Evolutionary conservation across 202 grass and related monocot species (phyloP).

Genomic region (Zizania palustris): DNA sequence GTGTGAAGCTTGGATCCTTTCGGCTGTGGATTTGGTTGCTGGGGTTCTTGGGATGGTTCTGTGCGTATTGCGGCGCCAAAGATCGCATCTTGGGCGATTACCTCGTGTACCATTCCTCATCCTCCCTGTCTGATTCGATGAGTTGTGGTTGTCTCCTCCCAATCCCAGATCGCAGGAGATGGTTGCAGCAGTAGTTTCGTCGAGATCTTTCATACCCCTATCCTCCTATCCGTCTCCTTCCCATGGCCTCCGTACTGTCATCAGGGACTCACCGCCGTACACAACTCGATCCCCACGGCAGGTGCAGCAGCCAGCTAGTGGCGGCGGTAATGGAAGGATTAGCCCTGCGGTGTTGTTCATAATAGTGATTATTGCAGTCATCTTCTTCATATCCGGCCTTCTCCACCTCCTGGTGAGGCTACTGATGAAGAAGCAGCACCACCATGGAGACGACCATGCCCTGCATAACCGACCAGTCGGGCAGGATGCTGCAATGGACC

Average conservation of each 20-base stretch:
- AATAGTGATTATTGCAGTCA: conserved; percentile 64
- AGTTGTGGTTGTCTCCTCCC: conserved; percentile 45
- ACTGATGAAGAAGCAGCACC: conserved; percentile 63
- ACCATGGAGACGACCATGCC: conserved; percentile 15
- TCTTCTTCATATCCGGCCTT: conserved; percentile 75
- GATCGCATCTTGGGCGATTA: conserved; percentile 7
- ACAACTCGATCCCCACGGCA: conserved; percentile 30
- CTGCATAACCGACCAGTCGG: conserved; percentile 16
- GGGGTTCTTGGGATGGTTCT: conserved; percentile 12
- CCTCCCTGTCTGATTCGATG: conserved; percentile 39
- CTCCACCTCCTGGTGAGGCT: conserved; percentile 68
- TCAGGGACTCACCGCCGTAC: conserved; percentile 46
- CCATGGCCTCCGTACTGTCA: conserved; percentile 18
- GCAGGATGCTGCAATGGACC: conserved; percentile 40
- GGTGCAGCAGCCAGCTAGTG: conserved; percentile 32
- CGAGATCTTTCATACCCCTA: conserved; percentile 27
- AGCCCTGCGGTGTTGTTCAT: conserved; percentile 73
- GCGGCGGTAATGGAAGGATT: conserved; percentile 50
- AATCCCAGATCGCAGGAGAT: conserved; percentile 53
- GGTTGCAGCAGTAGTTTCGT: conserved; percentile 39
- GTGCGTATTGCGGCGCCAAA: not conserved
- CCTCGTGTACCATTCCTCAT: not conserved
- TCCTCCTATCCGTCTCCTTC: conserved; percentile 11
- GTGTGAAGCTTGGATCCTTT: conserved; percentile 38
- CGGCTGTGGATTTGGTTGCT: conserved; percentile 30